A percentile compares a stretch with the other conserved stretches of the same genome.
These are phyloP conservation scores for Leishmania guyanensis DNA, from an alignment of 208 protist genomes.

Conservation along the genomic window DNA sequence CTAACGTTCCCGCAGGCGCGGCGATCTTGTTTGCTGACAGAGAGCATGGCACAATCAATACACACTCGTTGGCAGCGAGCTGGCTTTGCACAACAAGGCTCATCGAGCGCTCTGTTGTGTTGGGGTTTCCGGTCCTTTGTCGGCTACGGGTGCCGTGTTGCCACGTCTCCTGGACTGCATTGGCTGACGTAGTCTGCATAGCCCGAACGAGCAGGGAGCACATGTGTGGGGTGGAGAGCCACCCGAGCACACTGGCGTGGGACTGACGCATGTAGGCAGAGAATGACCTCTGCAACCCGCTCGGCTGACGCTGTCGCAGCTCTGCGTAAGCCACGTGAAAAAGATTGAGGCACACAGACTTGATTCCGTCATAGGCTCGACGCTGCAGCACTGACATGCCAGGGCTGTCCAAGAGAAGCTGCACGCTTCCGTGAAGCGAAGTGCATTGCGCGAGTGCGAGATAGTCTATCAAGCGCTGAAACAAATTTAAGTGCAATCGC, in stretches of 20 bases:
- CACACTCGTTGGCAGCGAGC: conserved; percentile 15
- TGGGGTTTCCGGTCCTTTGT: background rate
- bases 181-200: background rate
- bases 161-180: background rate
- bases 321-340: conserved; percentile 80
- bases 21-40: background rate
- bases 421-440: conserved; percentile 41
- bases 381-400: conserved; percentile 80
- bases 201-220: conserved; percentile 34
- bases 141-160: background rate
- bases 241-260: conserved; percentile 53
- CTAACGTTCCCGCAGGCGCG: too few species aligned
- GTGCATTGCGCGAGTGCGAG: conserved; percentile 45
- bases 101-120: background rate
- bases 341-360: conserved; percentile 66
- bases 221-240: conserved; percentile 62
- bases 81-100: conserved; percentile 1
- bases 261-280: conserved; percentile 46
- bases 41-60: conserved; percentile 8
- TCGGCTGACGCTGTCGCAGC: conserved; percentile 55
- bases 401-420: conserved; percentile 58
- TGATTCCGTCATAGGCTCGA: conserved; percentile 73
- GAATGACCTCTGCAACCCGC: conserved; percentile 39
- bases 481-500: conserved; percentile 59
- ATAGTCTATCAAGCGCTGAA: conserved; percentile 70